Conservation (phyloP, 2,329 filamentous ascomycete species). For the Fusarium newnesense region DNA sequence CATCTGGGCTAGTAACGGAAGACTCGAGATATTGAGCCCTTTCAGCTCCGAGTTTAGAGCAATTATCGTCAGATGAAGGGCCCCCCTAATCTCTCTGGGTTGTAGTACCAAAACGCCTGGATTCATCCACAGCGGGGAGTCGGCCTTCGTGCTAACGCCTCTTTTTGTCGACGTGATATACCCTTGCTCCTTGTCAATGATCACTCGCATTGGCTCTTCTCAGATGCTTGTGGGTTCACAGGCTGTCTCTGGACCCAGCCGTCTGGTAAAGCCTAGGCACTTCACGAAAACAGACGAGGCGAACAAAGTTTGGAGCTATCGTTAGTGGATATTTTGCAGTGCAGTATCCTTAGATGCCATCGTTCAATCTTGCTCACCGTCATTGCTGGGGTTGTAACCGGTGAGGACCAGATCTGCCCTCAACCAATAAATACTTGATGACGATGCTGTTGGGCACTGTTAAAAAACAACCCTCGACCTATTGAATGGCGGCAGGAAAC, state of each 20-base stretch:
- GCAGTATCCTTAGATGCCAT: not conserved
- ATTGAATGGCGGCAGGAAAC: not conserved
- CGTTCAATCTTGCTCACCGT: not conserved
- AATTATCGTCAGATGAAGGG: not conserved
- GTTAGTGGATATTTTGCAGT: not conserved
- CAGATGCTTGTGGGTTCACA: not conserved
- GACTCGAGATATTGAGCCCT: constrained; percentile 13
- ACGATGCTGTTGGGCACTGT: not conserved
- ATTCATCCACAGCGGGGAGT: constrained; percentile 21
- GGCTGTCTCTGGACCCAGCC: constrained; percentile 20
- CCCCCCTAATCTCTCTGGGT: constrained; percentile 4
- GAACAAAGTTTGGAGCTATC: constrained; percentile 3
- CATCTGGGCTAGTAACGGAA: not conserved
- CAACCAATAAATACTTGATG: not conserved
- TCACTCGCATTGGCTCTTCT: not conserved
- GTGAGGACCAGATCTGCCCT: not conserved
- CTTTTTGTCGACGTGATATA: constrained; percentile 11
- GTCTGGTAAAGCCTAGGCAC: constrained; percentile 16
- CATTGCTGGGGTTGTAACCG: not conserved
- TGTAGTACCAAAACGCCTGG: not conserved
- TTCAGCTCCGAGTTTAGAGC: not conserved
- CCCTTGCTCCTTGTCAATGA: constrained; percentile 1
- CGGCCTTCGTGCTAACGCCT: constrained; percentile 21
- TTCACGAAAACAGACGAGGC: not conserved
- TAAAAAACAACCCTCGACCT: not conserved